phyloP scores from a whole-genome alignment of 805 yeast species.

The Spathaspora arborariae region DNA sequence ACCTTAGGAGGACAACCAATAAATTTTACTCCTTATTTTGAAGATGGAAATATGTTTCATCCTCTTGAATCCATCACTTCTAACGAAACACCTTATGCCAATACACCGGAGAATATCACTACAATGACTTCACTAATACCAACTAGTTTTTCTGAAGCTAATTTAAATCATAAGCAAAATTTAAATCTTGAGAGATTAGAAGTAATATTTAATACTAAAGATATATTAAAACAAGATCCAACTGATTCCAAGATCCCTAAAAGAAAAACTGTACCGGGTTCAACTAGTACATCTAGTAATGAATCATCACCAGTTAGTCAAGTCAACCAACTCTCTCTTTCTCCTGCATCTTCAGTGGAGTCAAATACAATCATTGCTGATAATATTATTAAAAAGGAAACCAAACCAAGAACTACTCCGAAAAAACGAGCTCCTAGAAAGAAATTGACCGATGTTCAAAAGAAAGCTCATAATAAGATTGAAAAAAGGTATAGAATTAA shows the following conservation, averaged over 20 bases:
- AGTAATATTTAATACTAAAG: conserved; percentile 26
- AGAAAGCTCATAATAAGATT: conserved; percentile 69
- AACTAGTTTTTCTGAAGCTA: conserved; percentile 11
- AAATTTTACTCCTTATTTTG: conserved; percentile 2
- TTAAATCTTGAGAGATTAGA: conserved; percentile 22
- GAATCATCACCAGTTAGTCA: neutral
- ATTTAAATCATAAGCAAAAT: conserved; percentile 14
- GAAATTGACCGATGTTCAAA: conserved; percentile 55
- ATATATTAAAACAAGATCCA: conserved; percentile 19
- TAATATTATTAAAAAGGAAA: neutral
- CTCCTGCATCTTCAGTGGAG: neutral
- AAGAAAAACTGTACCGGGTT: neutral
- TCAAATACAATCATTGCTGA: neutral
- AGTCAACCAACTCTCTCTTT: neutral
- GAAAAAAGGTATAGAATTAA: conserved; percentile 70
- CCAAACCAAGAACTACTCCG: conserved; percentile 4
- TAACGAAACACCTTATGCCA: conserved; percentile 10
- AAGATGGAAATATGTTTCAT: neutral
- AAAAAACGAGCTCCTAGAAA: conserved; percentile 49
- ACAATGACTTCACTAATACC: neutral
- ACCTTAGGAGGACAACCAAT: neutral
- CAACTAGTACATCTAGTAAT: neutral
- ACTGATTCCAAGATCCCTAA: neutral
- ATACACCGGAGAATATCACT: conserved; percentile 9
- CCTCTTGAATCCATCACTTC: neutral